Conservation (phyloP, 2,329 filamentous ascomycete species). For the Colletotrichum eremochloae region DNA sequence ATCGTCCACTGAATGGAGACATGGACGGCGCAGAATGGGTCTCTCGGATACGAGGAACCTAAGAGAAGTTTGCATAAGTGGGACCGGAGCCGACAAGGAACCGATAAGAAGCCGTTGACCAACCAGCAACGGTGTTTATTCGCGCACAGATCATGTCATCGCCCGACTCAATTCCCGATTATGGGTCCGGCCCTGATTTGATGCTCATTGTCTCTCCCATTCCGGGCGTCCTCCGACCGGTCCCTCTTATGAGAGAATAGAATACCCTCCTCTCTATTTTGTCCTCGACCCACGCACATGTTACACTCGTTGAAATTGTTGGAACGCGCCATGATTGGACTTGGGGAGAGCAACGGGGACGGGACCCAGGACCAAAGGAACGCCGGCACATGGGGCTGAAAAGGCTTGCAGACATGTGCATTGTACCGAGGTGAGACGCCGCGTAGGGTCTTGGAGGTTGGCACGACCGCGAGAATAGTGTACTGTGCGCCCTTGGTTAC, state of each 20-base stretch:
- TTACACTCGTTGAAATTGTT: slow-evolving; percentile 40
- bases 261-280: no score
- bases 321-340: slow-evolving; percentile 35
- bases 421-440: neutral
- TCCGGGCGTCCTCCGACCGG: slow-evolving; percentile 35
- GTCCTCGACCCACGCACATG: slow-evolving; percentile 15
- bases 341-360: neutral
- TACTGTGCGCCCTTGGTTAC: neutral
- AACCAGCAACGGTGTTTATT: slow-evolving; percentile 21
- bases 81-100: slow-evolving; percentile 28
- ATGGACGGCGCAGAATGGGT: slow-evolving; percentile 12
- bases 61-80: slow-evolving; percentile 36
- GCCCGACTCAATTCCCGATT: slow-evolving; percentile 27
- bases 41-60: slow-evolving; percentile 31
- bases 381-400: slow-evolving; percentile 1
- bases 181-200: slow-evolving; percentile 29
- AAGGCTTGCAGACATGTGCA: neutral
- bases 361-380: slow-evolving; percentile 17
- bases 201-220: neutral
- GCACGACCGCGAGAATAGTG: neutral
- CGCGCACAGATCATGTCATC: neutral
- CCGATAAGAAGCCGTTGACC: slow-evolving; percentile 25
- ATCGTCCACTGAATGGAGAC: slow-evolving; percentile 14
- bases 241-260: neutral
- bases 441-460: neutral